A percentile compares a stretch with the other conserved stretches of the same genome.
Evolutionary conservation across 192 early-diverging fungal genomes (phyloP).

Genomic region (Tieghemiomyces parasiticus): DNA sequence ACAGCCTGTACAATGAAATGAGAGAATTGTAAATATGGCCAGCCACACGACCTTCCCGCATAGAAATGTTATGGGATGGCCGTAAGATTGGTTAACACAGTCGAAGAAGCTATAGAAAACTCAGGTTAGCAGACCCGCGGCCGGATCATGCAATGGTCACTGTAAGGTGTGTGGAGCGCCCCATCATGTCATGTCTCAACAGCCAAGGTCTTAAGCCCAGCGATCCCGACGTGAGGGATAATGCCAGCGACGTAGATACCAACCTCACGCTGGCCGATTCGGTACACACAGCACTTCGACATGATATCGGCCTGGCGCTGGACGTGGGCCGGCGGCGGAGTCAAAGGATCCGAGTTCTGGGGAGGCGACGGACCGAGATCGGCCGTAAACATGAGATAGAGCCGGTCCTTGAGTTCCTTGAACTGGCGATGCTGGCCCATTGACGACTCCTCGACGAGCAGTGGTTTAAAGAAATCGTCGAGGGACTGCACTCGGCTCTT

Average conservation of each 20-base stretch:
- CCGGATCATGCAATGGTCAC: too few relatives aligned
- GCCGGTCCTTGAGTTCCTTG: not conserved
- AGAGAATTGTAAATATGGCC: too few relatives aligned
- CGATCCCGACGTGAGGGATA: not conserved
- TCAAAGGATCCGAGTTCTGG: not conserved
- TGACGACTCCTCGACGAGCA: not conserved
- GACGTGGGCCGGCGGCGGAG: not conserved
- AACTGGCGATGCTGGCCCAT: constrained; percentile 5
- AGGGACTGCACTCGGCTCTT: not conserved
- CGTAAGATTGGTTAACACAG: too few relatives aligned
- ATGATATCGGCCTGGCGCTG: not conserved
- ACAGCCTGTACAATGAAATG: too few relatives aligned
- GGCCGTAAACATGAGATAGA: not conserved
- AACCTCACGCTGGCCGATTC: constrained; percentile 4
- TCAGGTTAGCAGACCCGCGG: too few relatives aligned
- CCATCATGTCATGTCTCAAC: not conserved
- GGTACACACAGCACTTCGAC: constrained; percentile 1
- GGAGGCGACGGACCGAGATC: not conserved
- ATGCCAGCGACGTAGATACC: constrained; percentile 2
- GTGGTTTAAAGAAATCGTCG: not conserved
- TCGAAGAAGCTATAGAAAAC: too few relatives aligned
- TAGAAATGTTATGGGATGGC: too few relatives aligned
- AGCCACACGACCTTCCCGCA: too few relatives aligned
- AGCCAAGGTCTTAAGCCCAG: not conserved
- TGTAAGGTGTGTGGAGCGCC: too few relatives aligned